These are phyloP conservation scores for Globisporangium irregulare DNA, from an alignment of 352 stramenopile genomes.

Conservation along the genomic window DNA sequence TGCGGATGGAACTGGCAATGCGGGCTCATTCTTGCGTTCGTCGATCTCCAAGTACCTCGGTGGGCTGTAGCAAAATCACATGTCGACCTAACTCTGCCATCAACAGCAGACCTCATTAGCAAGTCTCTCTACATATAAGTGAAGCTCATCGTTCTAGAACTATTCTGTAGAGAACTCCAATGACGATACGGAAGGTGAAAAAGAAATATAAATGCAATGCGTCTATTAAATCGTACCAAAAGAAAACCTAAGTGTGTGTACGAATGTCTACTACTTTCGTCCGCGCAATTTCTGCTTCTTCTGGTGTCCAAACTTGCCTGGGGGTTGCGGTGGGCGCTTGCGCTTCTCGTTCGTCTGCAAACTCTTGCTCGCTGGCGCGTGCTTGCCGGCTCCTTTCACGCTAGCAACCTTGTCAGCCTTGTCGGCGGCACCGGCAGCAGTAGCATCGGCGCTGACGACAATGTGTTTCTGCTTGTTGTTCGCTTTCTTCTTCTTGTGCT, in stretches of 20 bases:
- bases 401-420: not conserved
- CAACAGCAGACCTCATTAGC: not conserved
- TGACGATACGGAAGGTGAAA: not conserved
- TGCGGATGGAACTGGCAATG: not conserved
- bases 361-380: conserved; percentile 15
- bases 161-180: conserved; percentile 15
- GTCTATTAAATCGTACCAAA: conserved; percentile 6
- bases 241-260: not conserved
- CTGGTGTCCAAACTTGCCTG: conserved; percentile 21
- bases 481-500: conserved; percentile 33
- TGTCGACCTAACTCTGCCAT: not conserved
- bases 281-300: conserved; percentile 23
- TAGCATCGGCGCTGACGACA: not conserved
- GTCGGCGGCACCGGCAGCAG: not conserved
- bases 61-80: not conserved
- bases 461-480: conserved; percentile 31
- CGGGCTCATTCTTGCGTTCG: conserved; percentile 11
- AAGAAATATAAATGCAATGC: conserved; percentile 5
- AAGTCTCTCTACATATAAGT: conserved; percentile 26
- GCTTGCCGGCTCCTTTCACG: conserved; percentile 4
- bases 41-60: conserved; percentile 39
- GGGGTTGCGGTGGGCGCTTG: conserved; percentile 19
- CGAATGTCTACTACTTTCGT: conserved; percentile 12
- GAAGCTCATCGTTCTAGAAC: conserved; percentile 21
- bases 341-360: conserved; percentile 26